phyloP scores from a whole-genome alignment of 2,329 filamentous ascomycete genomes.

The Ampelomyces quisqualis region DNA sequence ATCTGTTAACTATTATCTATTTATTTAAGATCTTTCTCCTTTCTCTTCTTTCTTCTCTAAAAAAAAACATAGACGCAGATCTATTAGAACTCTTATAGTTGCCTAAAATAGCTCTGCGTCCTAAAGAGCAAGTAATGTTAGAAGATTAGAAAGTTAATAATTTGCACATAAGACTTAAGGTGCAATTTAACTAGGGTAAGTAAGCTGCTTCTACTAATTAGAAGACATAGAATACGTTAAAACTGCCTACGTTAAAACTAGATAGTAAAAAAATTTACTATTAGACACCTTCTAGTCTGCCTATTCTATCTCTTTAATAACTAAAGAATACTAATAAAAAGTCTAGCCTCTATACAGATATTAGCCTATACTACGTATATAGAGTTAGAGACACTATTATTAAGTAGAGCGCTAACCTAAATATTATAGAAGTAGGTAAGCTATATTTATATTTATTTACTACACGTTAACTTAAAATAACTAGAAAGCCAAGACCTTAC shows the following conservation, averaged over 20 bases:
- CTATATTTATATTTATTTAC: too few species aligned
- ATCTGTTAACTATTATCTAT: not conserved
- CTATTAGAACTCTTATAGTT: not conserved
- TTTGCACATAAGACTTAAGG: not conserved
- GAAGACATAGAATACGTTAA: not conserved
- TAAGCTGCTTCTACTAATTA: not conserved
- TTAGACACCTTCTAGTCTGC: not conserved
- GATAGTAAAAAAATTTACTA: not conserved
- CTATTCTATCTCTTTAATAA: not conserved
- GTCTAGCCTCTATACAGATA: not conserved
- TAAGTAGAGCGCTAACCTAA: not conserved
- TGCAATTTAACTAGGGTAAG: not conserved
- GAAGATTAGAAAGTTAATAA: not conserved
- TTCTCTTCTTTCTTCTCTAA: too few species aligned
- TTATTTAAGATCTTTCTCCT: not conserved
- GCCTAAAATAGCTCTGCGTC: not conserved
- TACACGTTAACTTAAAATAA: too few species aligned
- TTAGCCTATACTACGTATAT: not conserved
- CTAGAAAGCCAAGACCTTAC: too few species aligned
- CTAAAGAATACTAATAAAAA: not conserved
- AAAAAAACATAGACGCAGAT: not conserved
- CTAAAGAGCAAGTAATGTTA: not conserved
- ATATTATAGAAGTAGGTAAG: not conserved
- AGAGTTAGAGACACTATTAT: not conserved
- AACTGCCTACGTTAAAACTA: not conserved